These are phyloP conservation scores for Withania somnifera DNA, from an alignment of 305 asterid genomes.

Conservation along the genomic window DNA sequence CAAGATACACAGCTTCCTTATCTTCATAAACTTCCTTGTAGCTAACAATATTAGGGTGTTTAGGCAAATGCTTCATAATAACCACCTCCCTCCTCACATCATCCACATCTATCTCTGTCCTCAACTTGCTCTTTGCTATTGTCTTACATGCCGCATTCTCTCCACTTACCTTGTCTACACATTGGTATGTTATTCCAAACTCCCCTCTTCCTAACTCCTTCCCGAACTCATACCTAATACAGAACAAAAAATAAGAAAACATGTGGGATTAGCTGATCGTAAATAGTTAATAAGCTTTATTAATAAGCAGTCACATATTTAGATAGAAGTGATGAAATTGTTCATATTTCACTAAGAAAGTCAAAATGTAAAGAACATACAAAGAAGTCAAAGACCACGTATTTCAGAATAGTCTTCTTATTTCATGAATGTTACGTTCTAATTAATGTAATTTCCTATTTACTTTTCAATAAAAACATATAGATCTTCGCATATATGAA, in stretches of 20 bases:
- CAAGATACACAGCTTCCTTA: slow-evolving; percentile 62
- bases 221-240: slow-evolving; percentile 26
- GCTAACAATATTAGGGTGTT: slow-evolving; percentile 62
- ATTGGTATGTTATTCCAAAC: slow-evolving; percentile 72
- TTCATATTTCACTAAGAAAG: neutral
- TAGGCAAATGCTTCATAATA: slow-evolving; percentile 82
- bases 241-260: neutral
- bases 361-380: neutral
- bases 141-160: slow-evolving; percentile 67
- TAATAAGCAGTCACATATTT: neutral
- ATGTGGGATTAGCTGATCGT: neutral
- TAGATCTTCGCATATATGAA: no score
- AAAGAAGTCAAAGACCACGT: neutral
- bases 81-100: slow-evolving; percentile 89
- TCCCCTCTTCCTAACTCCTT: slow-evolving; percentile 87
- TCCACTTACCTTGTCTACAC: slow-evolving; percentile 29
- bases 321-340: neutral
- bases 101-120: slow-evolving; percentile 68
- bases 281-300: neutral
- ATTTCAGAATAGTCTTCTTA: neutral
- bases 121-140: slow-evolving; percentile 64
- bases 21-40: slow-evolving; percentile 77
- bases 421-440: neutral
- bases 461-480: neutral
- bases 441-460: neutral